Evolutionary conservation across 2,329 filamentous ascomycete species (phyloP), one percentile per base, ranked within the genome.

Genomic region (Saccharata proteae): DNA sequence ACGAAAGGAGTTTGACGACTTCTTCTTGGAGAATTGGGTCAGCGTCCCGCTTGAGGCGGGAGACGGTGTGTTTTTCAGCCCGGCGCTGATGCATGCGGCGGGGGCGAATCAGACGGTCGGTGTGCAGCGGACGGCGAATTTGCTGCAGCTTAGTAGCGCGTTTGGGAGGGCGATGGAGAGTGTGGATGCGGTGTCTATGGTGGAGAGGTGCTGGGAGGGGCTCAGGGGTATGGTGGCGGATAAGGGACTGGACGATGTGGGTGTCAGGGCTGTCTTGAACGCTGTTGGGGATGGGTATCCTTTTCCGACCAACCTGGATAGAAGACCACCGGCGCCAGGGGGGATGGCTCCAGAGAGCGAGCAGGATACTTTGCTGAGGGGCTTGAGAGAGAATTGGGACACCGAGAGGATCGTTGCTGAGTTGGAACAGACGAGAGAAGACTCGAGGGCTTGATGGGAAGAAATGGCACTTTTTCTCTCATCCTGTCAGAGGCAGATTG

Each of bases 151-250:
- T 17, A 74, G 67, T 39, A 68, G 64, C 37, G 70, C 71, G 0
- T 71, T 77, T 43, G 73, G 72, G 0, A 75, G 74, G 44, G 58
- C 72, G 0, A 79, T 78, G 72, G 74, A 78, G 52, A 62, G 45
- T 1, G 58, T 77, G 7, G 68, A 77, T 41, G 55, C 61, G 0
- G 31, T 67, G 9, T 61, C 64, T 3, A 41, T 71, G 15, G 47
- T 71, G 3, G 58, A 62, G 26, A 47, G 31, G 14, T 61, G 53
- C 2, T 73, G 65, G 63, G 52, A 60, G 4, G n/a, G n/a, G n/a
- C n/a, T n/a, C n/a, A n/a, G n/a, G n/a, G n/a, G n/a, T n/a, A n/a
- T n/a, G n/a, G n/a, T n/a, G n/a, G n/a, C n/a, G n/a, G n/a, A n/a
- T n/a, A n/a, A n/a, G n/a, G n/a, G n/a, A n/a, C n/a, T n/a, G n/a